A percentile compares a stretch with the other conserved stretches of the same genome.
Evolutionary conservation across 352 stramenopile genomes (phyloP).

Genomic region (Globisporangium polare): DNA sequence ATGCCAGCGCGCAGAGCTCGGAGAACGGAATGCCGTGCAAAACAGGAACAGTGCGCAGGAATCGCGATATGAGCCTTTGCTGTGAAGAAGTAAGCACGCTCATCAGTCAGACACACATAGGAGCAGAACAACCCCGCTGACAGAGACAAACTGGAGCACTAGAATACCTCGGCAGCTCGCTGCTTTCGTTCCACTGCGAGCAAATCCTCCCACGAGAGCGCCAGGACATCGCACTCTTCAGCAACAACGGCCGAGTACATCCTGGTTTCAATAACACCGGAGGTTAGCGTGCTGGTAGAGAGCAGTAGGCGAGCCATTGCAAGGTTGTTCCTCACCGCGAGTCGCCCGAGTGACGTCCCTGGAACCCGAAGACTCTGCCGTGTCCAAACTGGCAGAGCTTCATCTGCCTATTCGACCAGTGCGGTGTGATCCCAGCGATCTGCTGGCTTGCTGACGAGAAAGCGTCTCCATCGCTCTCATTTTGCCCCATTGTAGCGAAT

Average conservation of each 20-base stretch:
- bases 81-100: slow-evolving; percentile 4
- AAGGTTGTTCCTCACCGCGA: slow-evolving; percentile 4
- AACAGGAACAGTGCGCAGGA: slow-evolving; percentile 34
- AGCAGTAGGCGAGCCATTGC: too few species aligned
- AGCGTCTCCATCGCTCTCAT: neutral
- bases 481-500: neutral
- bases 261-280: slow-evolving; percentile 7
- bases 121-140: neutral
- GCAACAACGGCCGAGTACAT: slow-evolving; percentile 22
- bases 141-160: too few species aligned
- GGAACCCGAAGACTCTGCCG: slow-evolving; percentile 7
- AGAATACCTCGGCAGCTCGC: slow-evolving; percentile 23
- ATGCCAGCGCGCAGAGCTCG: slow-evolving; percentile 29
- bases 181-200: slow-evolving; percentile 25
- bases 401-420: slow-evolving; percentile 12
- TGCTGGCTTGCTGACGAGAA: neutral
- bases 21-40: slow-evolving; percentile 28
- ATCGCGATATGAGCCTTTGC: slow-evolving; percentile 27
- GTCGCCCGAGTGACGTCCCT: slow-evolving; percentile 1
- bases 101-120: neutral
- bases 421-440: neutral
- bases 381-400: slow-evolving; percentile 6
- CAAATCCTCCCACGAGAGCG: slow-evolving; percentile 33
- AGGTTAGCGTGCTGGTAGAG: neutral
- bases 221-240: slow-evolving; percentile 22